Percentiles rank a stretch among this genome's conserved stretches.
Conservation (phyloP, 2,329 filamentous ascomycete species). For the Colletotrichum viniferum region DNA sequence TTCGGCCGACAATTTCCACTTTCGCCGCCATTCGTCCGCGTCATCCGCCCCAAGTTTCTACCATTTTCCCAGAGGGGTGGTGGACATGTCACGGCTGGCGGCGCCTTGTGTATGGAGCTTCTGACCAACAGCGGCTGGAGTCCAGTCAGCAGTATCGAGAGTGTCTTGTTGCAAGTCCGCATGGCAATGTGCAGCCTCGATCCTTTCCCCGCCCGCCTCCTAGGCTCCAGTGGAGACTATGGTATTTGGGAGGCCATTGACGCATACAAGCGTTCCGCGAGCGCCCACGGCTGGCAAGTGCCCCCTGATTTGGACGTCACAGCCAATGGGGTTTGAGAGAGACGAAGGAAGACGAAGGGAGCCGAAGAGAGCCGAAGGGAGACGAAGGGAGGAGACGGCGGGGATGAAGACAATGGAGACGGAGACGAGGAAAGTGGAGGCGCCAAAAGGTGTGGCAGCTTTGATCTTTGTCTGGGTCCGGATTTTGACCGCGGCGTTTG, state of each 20-base stretch:
- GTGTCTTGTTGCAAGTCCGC: conserved; percentile 79
- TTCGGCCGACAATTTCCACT: conserved; percentile 80
- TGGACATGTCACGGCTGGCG: conserved; percentile 83
- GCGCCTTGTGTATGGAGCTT: conserved; percentile 83
- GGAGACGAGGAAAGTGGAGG: not conserved
- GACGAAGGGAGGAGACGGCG: not conserved
- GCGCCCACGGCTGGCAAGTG: conserved; percentile 73
- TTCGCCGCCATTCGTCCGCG: conserved; percentile 82
- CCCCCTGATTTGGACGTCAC: conserved; percentile 65
- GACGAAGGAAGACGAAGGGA: not conserved
- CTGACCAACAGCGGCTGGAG: conserved; percentile 86
- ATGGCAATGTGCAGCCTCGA: conserved; percentile 74
- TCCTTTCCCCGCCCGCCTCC: conserved; percentile 73
- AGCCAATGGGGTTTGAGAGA: conserved; percentile 26
- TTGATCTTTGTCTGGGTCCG: not conserved
- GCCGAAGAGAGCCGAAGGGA: not conserved
- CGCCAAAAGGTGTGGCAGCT: not conserved
- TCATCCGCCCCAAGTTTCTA: conserved; percentile 81
- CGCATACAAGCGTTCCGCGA: conserved; percentile 64
- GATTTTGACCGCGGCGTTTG: not conserved
- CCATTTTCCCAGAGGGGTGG: conserved; percentile 76
- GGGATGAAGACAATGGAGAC: not conserved
- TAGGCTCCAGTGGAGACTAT: conserved; percentile 55
- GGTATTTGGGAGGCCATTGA: conserved; percentile 71
- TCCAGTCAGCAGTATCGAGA: conserved; percentile 74